Conservation (phyloP, 2,329 filamentous ascomycete species). For the Fusarium nematophilum region DNA sequence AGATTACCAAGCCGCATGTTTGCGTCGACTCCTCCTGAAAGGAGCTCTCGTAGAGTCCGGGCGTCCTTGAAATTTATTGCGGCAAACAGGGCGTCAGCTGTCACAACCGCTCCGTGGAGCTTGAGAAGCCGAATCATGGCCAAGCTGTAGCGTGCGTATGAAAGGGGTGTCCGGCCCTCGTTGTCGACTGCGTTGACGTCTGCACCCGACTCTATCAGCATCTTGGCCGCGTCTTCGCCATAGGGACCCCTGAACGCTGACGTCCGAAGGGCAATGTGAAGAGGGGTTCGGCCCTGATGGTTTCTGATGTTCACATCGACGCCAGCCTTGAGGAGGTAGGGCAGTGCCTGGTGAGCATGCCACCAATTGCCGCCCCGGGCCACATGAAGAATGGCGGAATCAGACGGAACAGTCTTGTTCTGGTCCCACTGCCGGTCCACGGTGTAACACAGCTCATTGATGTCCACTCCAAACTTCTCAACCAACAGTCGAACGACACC, state of each 20-base stretch:
- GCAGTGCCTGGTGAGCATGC: slow-evolving; percentile 38
- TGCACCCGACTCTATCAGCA: slow-evolving; percentile 36
- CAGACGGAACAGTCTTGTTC: not conserved
- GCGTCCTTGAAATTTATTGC: slow-evolving; percentile 24
- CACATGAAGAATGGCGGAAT: slow-evolving; percentile 28
- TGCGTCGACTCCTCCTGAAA: slow-evolving; percentile 25
- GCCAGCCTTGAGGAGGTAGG: slow-evolving; percentile 34
- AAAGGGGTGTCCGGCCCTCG: slow-evolving; percentile 20
- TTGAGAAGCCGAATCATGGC: slow-evolving; percentile 26
- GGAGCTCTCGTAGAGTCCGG: slow-evolving; percentile 12
- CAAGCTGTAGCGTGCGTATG: not conserved
- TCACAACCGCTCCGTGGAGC: slow-evolving; percentile 25
- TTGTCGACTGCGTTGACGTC: slow-evolving; percentile 34
- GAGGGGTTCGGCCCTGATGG: slow-evolving; percentile 22
- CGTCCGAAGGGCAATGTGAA: slow-evolving; percentile 30
- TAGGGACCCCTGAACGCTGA: slow-evolving; percentile 8
- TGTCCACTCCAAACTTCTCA: slow-evolving; percentile 46
- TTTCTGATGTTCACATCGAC: slow-evolving; percentile 26
- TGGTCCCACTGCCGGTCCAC: not conserved
- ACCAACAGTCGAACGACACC: slow-evolving; percentile 49
- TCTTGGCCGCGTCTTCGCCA: slow-evolving; percentile 23
- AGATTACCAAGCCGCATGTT: slow-evolving; percentile 18
- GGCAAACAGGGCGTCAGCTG: slow-evolving; percentile 21
- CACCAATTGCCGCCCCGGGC: slow-evolving; percentile 32
- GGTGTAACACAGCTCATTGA: slow-evolving; percentile 40